A percentile compares a stretch with the other conserved stretches of the same genome.
Conservation (phyloP, 345 rosid species). For the Acer yangbiense region DNA sequence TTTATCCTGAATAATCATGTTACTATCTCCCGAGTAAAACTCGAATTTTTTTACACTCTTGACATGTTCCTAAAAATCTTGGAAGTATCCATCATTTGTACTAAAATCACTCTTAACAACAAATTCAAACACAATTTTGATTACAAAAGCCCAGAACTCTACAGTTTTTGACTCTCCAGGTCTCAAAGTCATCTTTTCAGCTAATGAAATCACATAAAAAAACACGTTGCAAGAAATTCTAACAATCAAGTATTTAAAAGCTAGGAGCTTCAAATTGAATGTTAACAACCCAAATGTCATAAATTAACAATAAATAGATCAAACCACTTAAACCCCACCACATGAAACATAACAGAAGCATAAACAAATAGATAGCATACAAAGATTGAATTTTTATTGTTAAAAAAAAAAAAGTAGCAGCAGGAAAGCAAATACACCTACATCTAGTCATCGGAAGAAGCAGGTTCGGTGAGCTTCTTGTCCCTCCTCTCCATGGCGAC, state of each 20-base stretch:
- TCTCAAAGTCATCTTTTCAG: neutral
- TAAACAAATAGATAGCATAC: neutral
- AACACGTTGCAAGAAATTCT: too few relatives aligned
- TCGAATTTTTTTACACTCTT: too few relatives aligned
- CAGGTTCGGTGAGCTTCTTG: slow-evolving; percentile 67
- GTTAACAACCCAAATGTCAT: neutral
- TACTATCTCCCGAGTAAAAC: neutral
- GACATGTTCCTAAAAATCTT: neutral
- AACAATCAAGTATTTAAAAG: neutral
- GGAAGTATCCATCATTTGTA: neutral
- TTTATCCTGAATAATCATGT: neutral
- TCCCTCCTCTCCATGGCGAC: slow-evolving; percentile 97
- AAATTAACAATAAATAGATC: neutral
- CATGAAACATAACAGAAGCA: neutral
- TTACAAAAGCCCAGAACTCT: neutral
- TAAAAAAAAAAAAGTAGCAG: neutral
- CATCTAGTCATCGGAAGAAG: slow-evolving; percentile 54
- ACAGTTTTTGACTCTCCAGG: neutral
- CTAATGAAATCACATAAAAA: neutral
- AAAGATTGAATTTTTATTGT: neutral
- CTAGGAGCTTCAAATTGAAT: neutral
- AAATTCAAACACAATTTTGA: neutral
- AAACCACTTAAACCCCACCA: neutral
- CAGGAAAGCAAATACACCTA: slow-evolving; percentile 15
- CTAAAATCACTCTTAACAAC: neutral